These are phyloP conservation scores for Hypoxylon sp. DNA, from an alignment of 2,329 filamentous ascomycete species.

Conservation along the genomic window DNA sequence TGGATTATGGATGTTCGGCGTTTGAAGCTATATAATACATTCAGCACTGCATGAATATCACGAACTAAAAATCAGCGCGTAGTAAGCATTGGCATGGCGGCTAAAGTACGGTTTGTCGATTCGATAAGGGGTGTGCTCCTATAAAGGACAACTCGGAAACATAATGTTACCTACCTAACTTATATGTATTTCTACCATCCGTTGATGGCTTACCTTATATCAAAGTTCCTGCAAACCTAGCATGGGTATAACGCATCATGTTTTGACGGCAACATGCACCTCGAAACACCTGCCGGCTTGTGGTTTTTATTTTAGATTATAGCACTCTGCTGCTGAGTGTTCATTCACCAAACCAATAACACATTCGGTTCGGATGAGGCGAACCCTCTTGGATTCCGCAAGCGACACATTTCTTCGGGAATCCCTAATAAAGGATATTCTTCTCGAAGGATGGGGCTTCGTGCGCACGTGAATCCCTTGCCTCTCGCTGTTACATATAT, in stretches of 20 bases:
- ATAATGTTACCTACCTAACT: conserved; percentile 16
- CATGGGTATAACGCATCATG: conserved; percentile 29
- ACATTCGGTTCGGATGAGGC: conserved; percentile 26
- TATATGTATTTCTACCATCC: not conserved
- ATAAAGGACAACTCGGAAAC: not conserved
- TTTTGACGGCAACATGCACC: conserved; percentile 28
- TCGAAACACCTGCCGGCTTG: conserved; percentile 13
- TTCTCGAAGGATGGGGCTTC: conserved; percentile 24
- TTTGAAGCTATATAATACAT: conserved; percentile 26
- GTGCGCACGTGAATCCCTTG: conserved; percentile 27
- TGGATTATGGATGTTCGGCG: conserved; percentile 19
- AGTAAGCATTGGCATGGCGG: conserved; percentile 42
- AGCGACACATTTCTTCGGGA: conserved; percentile 13
- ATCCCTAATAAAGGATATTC: conserved; percentile 21
- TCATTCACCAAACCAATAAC: conserved; percentile 25
- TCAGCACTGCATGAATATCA: conserved; percentile 21
- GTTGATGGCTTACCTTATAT: conserved; percentile 16
- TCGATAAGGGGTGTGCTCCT: conserved; percentile 19
- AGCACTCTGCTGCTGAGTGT: not conserved
- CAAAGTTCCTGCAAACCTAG: conserved; percentile 17
- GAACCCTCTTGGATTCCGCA: conserved; percentile 21
- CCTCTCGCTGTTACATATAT: conserved; percentile 24
- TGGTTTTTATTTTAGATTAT: conserved; percentile 2
- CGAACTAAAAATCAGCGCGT: conserved; percentile 31
- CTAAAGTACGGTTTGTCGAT: conserved; percentile 30